Conservation (phyloP, 139 green algal genomes). For the Chlorella sp. region DNA sequence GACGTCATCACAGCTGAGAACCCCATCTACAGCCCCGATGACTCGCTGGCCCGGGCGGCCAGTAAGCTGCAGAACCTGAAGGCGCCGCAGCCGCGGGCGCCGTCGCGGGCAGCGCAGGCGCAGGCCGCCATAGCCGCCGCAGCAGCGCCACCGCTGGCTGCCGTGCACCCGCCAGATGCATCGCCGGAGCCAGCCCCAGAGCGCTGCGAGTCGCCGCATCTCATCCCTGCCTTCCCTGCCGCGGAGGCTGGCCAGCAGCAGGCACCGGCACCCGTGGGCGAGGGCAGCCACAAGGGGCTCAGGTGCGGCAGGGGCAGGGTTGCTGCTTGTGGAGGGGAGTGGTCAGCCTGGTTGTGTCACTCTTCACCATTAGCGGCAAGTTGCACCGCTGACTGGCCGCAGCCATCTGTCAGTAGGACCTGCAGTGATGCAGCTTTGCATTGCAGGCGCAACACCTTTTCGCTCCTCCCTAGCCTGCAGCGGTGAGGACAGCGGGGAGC, state of each 20-base stretch:
- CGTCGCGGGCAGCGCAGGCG: neutral
- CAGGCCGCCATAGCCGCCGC: neutral
- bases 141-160: neutral
- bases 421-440: too few relatives aligned
- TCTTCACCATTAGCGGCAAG: too few relatives aligned
- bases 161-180: neutral
- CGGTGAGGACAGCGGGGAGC: conserved; percentile 19
- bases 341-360: too few relatives aligned
- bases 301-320: neutral
- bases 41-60: conserved; percentile 31
- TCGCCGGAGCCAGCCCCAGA: neutral
- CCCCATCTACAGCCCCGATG: conserved; percentile 24
- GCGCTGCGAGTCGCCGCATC: conserved; percentile 5
- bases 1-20: conserved; percentile 4
- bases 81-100: neutral
- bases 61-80: conserved; percentile 42
- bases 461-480: neutral
- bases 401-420: too few relatives aligned
- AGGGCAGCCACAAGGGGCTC: neutral
- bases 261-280: neutral
- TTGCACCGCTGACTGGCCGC: too few relatives aligned
- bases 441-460: too few relatives aligned
- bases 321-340: too few relatives aligned
- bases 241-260: neutral
- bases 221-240: too few relatives aligned